These are phyloP conservation scores for Evernia prunastri DNA, from an alignment of 495 filamentous ascomycete genomes.

Conservation along the genomic window DNA sequence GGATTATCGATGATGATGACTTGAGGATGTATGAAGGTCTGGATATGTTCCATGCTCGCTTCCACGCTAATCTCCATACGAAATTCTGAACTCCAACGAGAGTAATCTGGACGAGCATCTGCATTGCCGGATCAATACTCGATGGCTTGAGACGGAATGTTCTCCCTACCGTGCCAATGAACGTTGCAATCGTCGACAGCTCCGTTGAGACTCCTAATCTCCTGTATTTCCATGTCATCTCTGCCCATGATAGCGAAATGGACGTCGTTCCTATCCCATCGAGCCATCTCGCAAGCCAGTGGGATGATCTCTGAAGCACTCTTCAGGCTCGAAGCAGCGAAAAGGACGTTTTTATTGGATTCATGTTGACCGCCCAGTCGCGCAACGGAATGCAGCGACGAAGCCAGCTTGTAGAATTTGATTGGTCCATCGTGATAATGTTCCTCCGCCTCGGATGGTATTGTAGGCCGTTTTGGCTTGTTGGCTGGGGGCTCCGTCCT, in stretches of 20 bases:
- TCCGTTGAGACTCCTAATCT: constrained; percentile 46
- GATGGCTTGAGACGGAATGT: background rate
- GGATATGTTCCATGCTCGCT: constrained; percentile 40
- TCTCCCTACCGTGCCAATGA: constrained; percentile 46
- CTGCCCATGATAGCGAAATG: constrained; percentile 51
- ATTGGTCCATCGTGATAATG: constrained; percentile 51
- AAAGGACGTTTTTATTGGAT: constrained; percentile 41
- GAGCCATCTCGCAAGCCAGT: constrained; percentile 50
- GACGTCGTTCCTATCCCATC: constrained; percentile 40
- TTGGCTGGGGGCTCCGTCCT: constrained; percentile 14
- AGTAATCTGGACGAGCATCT: constrained; percentile 48
- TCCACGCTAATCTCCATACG: constrained; percentile 47
- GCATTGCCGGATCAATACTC: constrained; percentile 21
- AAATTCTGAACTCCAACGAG: constrained; percentile 40
- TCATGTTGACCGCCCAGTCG: constrained; percentile 31
- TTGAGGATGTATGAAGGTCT: constrained; percentile 43
- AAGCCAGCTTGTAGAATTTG: constrained; percentile 47
- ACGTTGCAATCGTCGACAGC: constrained; percentile 42
- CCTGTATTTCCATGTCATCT: constrained; percentile 46
- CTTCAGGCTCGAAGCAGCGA: constrained; percentile 45
- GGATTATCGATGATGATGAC: constrained; percentile 45
- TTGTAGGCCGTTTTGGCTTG: constrained; percentile 21
- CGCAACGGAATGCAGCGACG: constrained; percentile 41
- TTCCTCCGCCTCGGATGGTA: constrained; percentile 26
- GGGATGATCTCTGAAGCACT: constrained; percentile 47